Evolutionary conservation across 2,329 filamentous ascomycete species (phyloP).

Genomic region (Colletotrichum sp.): DNA sequence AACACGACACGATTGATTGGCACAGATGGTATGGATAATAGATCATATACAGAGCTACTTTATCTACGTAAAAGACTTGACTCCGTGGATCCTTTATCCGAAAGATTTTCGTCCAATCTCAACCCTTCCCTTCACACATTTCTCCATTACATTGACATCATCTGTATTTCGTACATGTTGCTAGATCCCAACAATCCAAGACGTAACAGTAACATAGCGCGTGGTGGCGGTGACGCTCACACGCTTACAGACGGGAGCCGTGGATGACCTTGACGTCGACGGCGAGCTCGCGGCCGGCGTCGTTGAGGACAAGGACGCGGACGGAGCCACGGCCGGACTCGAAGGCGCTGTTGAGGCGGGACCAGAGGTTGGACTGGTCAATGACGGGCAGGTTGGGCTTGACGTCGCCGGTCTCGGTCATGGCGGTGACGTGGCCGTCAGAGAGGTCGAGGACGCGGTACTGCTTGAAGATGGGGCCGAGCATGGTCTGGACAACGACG

Average conservation of each 20-base stretch:
- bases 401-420: constrained; percentile 99
- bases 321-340: constrained; percentile 91
- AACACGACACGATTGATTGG: neutral
- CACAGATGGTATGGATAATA: constrained; percentile 25
- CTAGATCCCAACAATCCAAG: constrained; percentile 30
- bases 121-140: constrained; percentile 25
- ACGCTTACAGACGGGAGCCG: constrained; percentile 67
- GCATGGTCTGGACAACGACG: constrained; percentile 99
- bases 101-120: constrained; percentile 15
- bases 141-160: constrained; percentile 19
- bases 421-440: constrained; percentile 86
- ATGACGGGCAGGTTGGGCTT: constrained; percentile 94
- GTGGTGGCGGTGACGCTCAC: neutral
- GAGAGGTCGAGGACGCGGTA: constrained; percentile 99
- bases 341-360: constrained; percentile 82
- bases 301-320: constrained; percentile 93
- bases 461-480: constrained; percentile 99
- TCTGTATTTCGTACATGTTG: constrained; percentile 20
- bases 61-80: constrained; percentile 39
- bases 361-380: constrained; percentile 90
- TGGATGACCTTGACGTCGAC: constrained; percentile 99
- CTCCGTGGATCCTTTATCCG: constrained; percentile 22
- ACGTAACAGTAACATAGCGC: neutral
- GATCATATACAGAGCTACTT: constrained; percentile 47
- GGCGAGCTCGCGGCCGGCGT: constrained; percentile 90